Base-by-base conservation (phyloP, 2,329 filamentous ascomycete species). In the Penicillium griseofulvum region DNA sequence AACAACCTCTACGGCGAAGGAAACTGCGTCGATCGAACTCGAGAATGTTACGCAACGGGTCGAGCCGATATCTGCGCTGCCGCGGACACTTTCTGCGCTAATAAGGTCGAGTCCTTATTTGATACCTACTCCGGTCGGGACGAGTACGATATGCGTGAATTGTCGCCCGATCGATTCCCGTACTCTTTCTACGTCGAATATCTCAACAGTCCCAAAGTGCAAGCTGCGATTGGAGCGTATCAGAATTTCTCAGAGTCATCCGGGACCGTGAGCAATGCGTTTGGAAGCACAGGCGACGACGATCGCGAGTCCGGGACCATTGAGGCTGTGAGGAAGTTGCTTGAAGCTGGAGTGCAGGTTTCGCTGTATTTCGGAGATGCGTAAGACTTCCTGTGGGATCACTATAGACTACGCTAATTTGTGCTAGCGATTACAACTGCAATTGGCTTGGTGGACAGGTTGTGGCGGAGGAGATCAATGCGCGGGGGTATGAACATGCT, bases 371-470 rank as follows among this genome's bases (percentile, higher is more conserved):
- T 49, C 16, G 47, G 47, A 24, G 47, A 49, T 14, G 47, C 47
- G 47, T 49, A 11, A 42, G 47, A 14, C 3, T 5, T 28, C 9
- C 45, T 1, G 14, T 48, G 4, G 10, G 16, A 28, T 45, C 5
- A 16, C 14, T 34, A n/a, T 19, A 26, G n/a, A 16, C 22, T 4
- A 8, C 8, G 26, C 36, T 49, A 14, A 49, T 24, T 24, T 2
- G 4, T 6, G 42, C 7, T 6, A 49, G 47, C 4, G 47, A 49
- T 10, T 49, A 17, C 14, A 49, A 49, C 28, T 49, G 47, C 26
- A 49, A 49, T 16, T 49, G 47, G 47, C 47, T 49, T 12, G 47
- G 47, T 31, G 47, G 47, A 24, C 36, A 49, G 12, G 47, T 49
- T 14, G 19, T 49, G 3, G 47, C 47, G 0, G 47, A 49, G 37